Evolutionary conservation across 2,329 filamentous ascomycete genomes (phyloP).

Genomic region (Pseudopithomyces maydicus): DNA sequence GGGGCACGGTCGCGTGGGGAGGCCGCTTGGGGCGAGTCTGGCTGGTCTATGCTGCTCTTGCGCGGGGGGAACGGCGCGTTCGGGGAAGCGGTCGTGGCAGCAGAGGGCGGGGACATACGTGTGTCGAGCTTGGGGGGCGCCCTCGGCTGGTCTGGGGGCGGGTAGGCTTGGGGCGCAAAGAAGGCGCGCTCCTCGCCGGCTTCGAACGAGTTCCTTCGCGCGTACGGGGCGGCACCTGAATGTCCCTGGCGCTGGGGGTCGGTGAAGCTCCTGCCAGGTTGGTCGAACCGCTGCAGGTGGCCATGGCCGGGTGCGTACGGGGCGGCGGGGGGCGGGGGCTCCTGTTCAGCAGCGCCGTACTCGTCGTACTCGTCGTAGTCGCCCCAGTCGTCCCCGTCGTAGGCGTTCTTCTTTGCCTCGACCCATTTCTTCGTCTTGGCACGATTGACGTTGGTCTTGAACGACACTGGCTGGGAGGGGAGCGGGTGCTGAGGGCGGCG

Average conservation of each 20-base stretch:
- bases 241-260: slow-evolving; percentile 44
- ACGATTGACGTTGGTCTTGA: slow-evolving; percentile 85
- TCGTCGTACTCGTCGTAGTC: slow-evolving; percentile 64
- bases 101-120: slow-evolving; percentile 47
- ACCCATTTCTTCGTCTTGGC: slow-evolving; percentile 95
- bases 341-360: slow-evolving; percentile 55
- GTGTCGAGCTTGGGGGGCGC: slow-evolving; percentile 56
- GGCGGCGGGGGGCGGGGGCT: slow-evolving; percentile 43
- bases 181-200: slow-evolving; percentile 60
- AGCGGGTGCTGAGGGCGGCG: slow-evolving; percentile 30
- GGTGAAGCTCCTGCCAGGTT: slow-evolving; percentile 45
- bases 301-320: slow-evolving; percentile 52
- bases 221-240: slow-evolving; percentile 21
- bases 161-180: slow-evolving; percentile 40
- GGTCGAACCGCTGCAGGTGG: slow-evolving; percentile 25
- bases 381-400: slow-evolving; percentile 95
- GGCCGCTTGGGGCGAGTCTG: slow-evolving; percentile 25
- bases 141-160: slow-evolving; percentile 35
- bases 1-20: slow-evolving; percentile 34
- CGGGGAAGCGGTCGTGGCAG: slow-evolving; percentile 32
- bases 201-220: slow-evolving; percentile 58
- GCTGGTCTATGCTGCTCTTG: slow-evolving; percentile 65
- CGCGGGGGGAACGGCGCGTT: slow-evolving; percentile 60
- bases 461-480: slow-evolving; percentile 58
- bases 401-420: slow-evolving; percentile 82